Evolutionary conservation across 306 rosid genomes (phyloP), one percentile per base, ranked within the genome.

Genomic region (Aeschynomene evenia): DNA sequence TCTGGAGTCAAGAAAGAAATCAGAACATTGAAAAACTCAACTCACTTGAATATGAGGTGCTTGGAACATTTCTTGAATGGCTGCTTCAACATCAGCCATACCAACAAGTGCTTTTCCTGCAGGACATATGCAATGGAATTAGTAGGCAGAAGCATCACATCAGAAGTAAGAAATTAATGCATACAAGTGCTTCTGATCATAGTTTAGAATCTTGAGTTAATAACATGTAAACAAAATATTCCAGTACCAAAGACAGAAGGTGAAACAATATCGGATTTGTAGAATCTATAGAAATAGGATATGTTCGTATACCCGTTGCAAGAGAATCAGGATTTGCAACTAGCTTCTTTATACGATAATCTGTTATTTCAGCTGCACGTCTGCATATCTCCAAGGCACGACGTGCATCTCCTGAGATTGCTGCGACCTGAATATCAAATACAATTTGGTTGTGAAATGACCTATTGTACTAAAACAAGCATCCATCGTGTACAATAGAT

Each of bases 11-110:
- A 46, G 15, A 72, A 70, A 61, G 11, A 46, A 63, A 70, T 54
- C 45, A 49, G 28, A 18, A 23, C 28, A 61, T 34, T 7, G 70
- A 55, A 64, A 52, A 61, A 24, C 36, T 61, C 43, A 63, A 80
- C 93, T 77, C 75, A 85, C 98, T 81, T 93, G 98, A 77, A 93
- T 88, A 88, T 93, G 98, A 71, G 98, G 98, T 63, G 98, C 96
- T 84, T 90, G 89, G 79, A 90, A 90, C 98, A 90, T 94, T 79
- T 94, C 97, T 74, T 90, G 97, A 71, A 90, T 90, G 71, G 98
- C 98, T 77, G 88, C 85, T 75, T 90, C 96, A 42, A 94, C 87
- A 36, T 94, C 96, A 39, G 76, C 74, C 91, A 88, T 88, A 49
- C 87, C 80, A 54, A 94, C 92, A 76, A 79, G 88, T 37, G 75